Conservation (phyloP, 1,139 yeast genomes). For the Spathaspora sp. region DNA sequence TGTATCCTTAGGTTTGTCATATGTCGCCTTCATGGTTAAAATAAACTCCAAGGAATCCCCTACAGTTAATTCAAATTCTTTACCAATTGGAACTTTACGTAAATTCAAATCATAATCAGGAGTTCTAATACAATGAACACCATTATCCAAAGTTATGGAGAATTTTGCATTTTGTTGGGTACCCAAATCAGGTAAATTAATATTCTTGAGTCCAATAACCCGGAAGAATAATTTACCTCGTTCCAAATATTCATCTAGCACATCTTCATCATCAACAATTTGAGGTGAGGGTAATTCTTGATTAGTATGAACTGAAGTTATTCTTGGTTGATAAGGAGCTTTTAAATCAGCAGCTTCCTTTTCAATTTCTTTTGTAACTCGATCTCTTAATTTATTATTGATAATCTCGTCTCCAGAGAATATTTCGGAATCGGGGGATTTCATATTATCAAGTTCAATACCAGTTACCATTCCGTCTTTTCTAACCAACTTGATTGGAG, state of each 20-base stretch:
- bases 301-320: constrained; percentile 7
- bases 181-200: constrained; percentile 57
- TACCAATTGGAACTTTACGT: constrained; percentile 52
- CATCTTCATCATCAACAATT: constrained; percentile 12
- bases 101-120: constrained; percentile 53
- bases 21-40: constrained; percentile 70
- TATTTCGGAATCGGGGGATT: neutral
- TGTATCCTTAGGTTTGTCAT: constrained; percentile 52
- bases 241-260: constrained; percentile 34
- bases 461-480: constrained; percentile 31
- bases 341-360: neutral
- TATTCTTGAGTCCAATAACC: constrained; percentile 56
- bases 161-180: constrained; percentile 57
- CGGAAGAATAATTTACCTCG: constrained; percentile 74
- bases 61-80: constrained; percentile 84
- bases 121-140: constrained; percentile 82
- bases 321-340: constrained; percentile 18
- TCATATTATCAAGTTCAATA: constrained; percentile 12
- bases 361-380: constrained; percentile 1
- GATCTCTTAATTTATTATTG: constrained; percentile 28
- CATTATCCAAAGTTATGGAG: constrained; percentile 80
- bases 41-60: constrained; percentile 65
- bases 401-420: constrained; percentile 21
- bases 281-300: constrained; percentile 4
- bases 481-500: constrained; percentile 38